These are phyloP conservation scores for Aspergillus saccharolyticus DNA, from an alignment of 495 filamentous ascomycete species.

Conservation along the genomic window DNA sequence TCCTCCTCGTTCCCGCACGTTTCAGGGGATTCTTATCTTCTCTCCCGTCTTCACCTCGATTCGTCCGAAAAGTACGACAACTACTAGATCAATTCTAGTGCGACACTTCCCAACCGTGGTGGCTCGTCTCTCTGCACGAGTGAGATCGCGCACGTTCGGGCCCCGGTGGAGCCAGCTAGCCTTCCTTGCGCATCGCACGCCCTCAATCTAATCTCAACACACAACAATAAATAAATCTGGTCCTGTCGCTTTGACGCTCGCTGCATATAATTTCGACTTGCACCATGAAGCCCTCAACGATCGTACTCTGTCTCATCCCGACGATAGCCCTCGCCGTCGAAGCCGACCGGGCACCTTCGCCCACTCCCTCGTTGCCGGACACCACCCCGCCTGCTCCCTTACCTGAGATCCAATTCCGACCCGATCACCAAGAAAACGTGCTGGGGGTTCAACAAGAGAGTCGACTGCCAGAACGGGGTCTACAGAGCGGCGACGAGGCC, in stretches of 20 bases:
- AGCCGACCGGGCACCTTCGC: conserved; percentile 18
- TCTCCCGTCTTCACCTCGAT: background rate
- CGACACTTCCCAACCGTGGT: background rate
- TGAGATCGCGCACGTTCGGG: background rate
- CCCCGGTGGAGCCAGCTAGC: background rate
- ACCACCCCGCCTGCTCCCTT: conserved; percentile 26
- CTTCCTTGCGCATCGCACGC: background rate
- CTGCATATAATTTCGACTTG: background rate
- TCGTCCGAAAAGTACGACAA: background rate
- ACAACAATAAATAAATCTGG: background rate
- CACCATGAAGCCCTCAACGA: conserved; percentile 31
- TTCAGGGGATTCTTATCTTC: background rate
- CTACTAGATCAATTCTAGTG: background rate
- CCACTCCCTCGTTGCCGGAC: conserved; percentile 23
- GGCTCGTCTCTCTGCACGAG: background rate
- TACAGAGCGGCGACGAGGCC: background rate
- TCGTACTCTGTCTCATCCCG: conserved; percentile 32
- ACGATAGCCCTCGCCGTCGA: conserved; percentile 28
- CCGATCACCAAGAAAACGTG: conserved; percentile 5
- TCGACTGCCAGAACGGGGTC: conserved; percentile 11
- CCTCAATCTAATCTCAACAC: background rate
- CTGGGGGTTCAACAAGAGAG: conserved; percentile 7
- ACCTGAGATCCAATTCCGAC: conserved; percentile 16
- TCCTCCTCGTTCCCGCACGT: conserved; percentile 6
- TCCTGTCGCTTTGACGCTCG: background rate